Conservation (phyloP, 257 asterid species). For the Echites panduratus region DNA sequence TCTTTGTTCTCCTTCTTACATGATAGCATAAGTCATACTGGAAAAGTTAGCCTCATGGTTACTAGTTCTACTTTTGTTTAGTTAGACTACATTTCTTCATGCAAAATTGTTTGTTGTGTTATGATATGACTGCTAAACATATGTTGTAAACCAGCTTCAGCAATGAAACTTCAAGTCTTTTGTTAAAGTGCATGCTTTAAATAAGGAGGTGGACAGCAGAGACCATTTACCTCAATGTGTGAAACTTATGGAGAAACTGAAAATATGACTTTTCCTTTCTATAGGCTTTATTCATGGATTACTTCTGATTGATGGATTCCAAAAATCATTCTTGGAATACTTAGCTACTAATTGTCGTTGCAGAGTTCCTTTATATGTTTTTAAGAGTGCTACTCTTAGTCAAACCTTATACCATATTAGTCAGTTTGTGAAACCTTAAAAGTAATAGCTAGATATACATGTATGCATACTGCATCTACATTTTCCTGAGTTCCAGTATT, state of each 20-base stretch:
- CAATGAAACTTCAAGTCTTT: not conserved
- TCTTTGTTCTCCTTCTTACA: conserved; percentile 11
- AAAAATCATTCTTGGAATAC: too few species aligned
- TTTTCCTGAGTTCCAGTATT: too few species aligned
- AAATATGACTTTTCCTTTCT: not conserved
- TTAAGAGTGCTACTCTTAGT: not conserved
- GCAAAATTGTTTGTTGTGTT: not conserved
- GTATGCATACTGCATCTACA: not conserved
- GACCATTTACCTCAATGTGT: not conserved
- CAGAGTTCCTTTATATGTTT: not conserved
- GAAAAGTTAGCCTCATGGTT: not conserved
- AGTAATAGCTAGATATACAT: not conserved
- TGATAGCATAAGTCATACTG: not conserved
- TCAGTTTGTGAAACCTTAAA: not conserved
- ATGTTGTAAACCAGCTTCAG: not conserved
- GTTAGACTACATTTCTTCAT: not conserved
- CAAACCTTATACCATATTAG: not conserved
- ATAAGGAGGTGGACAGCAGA: not conserved
- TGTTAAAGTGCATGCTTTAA: not conserved
- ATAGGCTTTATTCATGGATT: not conserved
- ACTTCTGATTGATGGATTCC: not conserved
- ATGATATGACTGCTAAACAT: not conserved
- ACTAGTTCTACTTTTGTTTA: not conserved
- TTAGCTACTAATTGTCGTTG: not conserved
- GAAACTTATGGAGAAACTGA: not conserved